Base-by-base conservation (phyloP, 306 rosid species). In the Vigna radiata region DNA sequence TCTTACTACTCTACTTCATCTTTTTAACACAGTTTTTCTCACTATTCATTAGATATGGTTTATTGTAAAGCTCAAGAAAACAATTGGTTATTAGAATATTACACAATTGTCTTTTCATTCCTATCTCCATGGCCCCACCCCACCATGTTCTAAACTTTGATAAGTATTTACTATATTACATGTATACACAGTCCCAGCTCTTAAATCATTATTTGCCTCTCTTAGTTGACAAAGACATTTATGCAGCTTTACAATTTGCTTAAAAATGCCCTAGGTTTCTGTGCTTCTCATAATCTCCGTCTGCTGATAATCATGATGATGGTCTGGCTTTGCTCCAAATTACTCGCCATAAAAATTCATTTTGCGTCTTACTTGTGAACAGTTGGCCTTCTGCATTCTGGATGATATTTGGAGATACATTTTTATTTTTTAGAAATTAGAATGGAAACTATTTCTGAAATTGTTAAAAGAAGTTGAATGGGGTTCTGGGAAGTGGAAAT, bases 261-360 rank as follows among this genome's bases (percentile, higher is more conserved):
- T 21, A 54, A 25, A 55, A 47, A 70, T 15, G 25, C 8, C 44
- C 29, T 2, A 16, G 33, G 17, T 23, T 43, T 43, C 7, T 33
- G 11, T 4, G 17, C 16, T 9, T 50, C 54, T 54, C 39, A 31
- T 6, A 58, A 58, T 25, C 36, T 29, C 18, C 7, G 27, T 43
- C 33, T 25, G 65, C 21, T 0, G 7, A 64, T 63, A 37, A 52
- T 8, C 9, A 10, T 13, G 48, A 64, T 8, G 53, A 36, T 50
- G 55, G 23, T 16, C 43, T 19, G 39, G 53, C 44, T 29, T 36
- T 53, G 76, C 37, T 16, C 76, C 62, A 55, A 54, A 53, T 36
- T 17, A 18, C 76, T 17, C 21, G 41, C 25, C 23, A n/a, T 63
- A 33, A 9, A 41, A 33, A 11, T 8, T 21, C 14, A 25, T 41